Percentiles rank a stretch among this genome's conserved stretches.
Conservation (phyloP, 1,139 yeast genomes). For the Kodamaea sp. region DNA sequence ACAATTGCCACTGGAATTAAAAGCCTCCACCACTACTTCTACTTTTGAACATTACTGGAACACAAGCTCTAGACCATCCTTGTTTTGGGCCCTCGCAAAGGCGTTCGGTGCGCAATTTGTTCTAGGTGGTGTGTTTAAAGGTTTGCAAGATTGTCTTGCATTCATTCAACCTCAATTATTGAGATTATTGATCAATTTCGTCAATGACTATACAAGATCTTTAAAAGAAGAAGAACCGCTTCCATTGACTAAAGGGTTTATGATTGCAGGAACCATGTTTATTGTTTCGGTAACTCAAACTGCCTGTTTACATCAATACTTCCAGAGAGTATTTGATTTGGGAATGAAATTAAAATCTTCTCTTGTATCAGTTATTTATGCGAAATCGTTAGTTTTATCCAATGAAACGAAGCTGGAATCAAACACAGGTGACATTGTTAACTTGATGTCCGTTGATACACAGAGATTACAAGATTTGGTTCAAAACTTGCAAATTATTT, state of each 20-base stretch:
- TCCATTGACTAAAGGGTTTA: slow-evolving; percentile 78
- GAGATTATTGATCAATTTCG: slow-evolving; percentile 74
- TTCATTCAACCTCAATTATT: slow-evolving; percentile 89
- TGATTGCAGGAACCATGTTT: slow-evolving; percentile 85
- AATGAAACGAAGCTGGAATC: slow-evolving; percentile 79
- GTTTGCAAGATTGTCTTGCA: slow-evolving; percentile 75
- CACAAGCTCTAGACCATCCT: slow-evolving; percentile 52
- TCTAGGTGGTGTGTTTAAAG: slow-evolving; percentile 77
- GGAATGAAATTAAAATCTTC: slow-evolving; percentile 90
- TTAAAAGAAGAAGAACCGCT: slow-evolving; percentile 31
- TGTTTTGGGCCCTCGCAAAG: slow-evolving; percentile 58
- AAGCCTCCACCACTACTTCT: slow-evolving; percentile 50
- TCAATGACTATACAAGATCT: slow-evolving; percentile 66
- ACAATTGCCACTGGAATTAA: slow-evolving; percentile 67
- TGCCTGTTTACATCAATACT: slow-evolving; percentile 85
- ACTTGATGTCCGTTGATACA: slow-evolving; percentile 94
- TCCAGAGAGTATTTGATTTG: slow-evolving; percentile 81
- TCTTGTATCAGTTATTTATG: slow-evolving; percentile 74
- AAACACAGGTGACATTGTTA: slow-evolving; percentile 96
- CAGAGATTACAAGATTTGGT: slow-evolving; percentile 90
- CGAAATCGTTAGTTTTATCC: slow-evolving; percentile 77
- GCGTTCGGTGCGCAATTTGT: slow-evolving; percentile 74
- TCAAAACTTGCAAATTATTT: slow-evolving; percentile 81
- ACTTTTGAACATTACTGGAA: slow-evolving; percentile 66
- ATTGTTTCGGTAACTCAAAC: slow-evolving; percentile 81